Evolutionary conservation across 176 grass and related monocot genomes (phyloP), one percentile per base, ranked within the genome.

Genomic region (Thinopyrum elongatum): DNA sequence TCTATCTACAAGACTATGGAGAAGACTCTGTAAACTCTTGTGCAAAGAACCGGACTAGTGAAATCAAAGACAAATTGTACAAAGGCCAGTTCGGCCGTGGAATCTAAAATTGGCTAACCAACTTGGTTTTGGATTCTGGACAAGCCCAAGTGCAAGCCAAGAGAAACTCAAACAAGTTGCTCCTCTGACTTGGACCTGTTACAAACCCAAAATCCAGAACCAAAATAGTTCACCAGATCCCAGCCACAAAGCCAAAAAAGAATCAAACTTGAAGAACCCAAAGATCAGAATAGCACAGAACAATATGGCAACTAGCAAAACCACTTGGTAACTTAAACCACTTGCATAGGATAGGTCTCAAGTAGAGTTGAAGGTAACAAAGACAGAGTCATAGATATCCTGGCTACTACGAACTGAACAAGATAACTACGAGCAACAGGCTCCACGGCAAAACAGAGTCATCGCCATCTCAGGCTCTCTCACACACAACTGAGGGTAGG

Each of bases 361-460:
- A 53, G 34, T 55, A 79, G 72, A 83, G 79, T 66, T 33, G 33
- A 68, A 78, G 79, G 79, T 65, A 65, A 27, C 63, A 70, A 62
- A 74, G 41, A 51, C 71, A 62, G 49, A 82, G 79, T 82, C 46
- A 86, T 66, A 51, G 47, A 86, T 58, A 82, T 35, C 73, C 71
- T 82, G 74, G 51, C 79, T 82, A 86, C 73, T 82, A 41, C 29
- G 1, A 78, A 86, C 55, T 39, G 22, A 30, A 58, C 34, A 76
- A 39, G 65, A 23, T n/a, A 78, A 70, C 47, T 21, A 22, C 53
- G 7, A 36, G 74, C 42, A 82, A 41, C 53, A 31, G 60, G 83
- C 47, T 81, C 60, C 44, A 57, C 22, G 49, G 63, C 44, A 61
- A 22, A 74, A 28, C 30, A 72, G 36, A 70, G 81, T 16, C 53